A percentile compares a stretch with the other conserved stretches of the same genome.
These are phyloP conservation scores for Magnolia sinica DNA, from an alignment of 164 flowering plant genomes.

Conservation along the genomic window DNA sequence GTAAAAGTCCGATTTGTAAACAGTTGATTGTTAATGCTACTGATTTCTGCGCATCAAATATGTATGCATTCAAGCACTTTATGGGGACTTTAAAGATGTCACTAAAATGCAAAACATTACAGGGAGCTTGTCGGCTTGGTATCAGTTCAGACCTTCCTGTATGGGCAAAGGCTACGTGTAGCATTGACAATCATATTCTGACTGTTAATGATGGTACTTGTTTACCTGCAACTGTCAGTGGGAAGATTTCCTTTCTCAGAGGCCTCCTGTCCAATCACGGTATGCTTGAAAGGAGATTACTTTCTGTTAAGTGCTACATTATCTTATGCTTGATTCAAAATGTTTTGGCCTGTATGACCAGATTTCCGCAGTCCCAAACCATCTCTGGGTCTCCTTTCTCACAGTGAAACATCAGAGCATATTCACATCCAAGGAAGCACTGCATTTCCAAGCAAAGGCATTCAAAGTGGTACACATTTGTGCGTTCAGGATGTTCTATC, in stretches of 20 bases:
- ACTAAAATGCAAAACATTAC: background rate
- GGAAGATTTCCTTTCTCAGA: background rate
- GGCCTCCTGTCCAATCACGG: conserved; percentile 3
- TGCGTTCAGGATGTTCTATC: background rate
- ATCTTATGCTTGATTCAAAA: conserved; percentile 1
- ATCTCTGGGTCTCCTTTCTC: background rate
- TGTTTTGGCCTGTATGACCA: conserved; percentile 1
- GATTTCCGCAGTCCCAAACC: conserved; percentile 17
- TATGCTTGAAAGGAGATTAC: background rate
- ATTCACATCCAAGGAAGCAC: background rate
- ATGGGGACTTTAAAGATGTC: background rate
- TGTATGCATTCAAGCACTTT: no score
- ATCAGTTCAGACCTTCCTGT: conserved; percentile 4
- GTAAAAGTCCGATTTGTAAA: no score
- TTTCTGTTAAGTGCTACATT: background rate
- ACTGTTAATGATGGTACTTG: background rate
- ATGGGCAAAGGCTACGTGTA: conserved; percentile 13
- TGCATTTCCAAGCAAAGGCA: background rate
- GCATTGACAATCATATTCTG: background rate
- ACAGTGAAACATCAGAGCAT: background rate
- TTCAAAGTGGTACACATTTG: background rate
- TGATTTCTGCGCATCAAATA: no score
- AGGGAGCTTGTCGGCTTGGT: conserved; percentile 11
- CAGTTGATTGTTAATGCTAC: no score
- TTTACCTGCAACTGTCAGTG: background rate